Evolutionary conservation across 2,329 filamentous ascomycete genomes (phyloP).

Genomic region (Phoma herbarum): DNA sequence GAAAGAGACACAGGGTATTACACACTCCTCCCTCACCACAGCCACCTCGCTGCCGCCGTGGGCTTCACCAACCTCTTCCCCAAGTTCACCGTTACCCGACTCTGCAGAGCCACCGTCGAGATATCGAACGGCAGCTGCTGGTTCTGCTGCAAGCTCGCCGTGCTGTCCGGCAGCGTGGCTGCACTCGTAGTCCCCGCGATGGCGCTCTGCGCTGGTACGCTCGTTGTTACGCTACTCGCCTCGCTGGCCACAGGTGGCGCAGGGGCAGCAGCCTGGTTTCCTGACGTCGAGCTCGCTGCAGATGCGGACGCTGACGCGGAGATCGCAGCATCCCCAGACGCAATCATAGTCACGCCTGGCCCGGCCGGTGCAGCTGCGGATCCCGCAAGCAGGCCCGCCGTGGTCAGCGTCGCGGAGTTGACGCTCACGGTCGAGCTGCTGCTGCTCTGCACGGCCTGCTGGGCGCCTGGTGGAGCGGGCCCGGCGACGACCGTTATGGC

Average conservation of each 20-base stretch:
- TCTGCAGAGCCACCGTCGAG: constrained; percentile 45
- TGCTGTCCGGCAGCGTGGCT: constrained; percentile 18
- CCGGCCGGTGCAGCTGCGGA: constrained; percentile 32
- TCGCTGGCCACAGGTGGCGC: constrained; percentile 7
- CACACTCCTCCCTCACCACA: constrained; percentile 11
- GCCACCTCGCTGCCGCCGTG: constrained; percentile 29
- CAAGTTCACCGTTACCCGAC: constrained; percentile 47
- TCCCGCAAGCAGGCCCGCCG: constrained; percentile 25
- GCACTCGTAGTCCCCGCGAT: constrained; percentile 26
- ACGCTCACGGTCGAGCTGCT: constrained; percentile 24
- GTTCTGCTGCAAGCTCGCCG: constrained; percentile 29
- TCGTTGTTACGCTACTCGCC: constrained; percentile 4
- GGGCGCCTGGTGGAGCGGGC: constrained; percentile 20
- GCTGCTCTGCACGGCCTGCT: constrained; percentile 23
- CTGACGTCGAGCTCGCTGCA: constrained; percentile 7
- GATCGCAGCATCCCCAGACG: constrained; percentile 21
- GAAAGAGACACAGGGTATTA: constrained; percentile 14
- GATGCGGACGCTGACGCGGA: constrained; percentile 17
- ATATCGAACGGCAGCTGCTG: constrained; percentile 46
- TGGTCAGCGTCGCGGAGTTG: constrained; percentile 36
- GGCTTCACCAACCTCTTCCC: constrained; percentile 36
- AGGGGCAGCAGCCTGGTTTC: constrained; percentile 10
- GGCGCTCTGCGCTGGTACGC: constrained; percentile 35
- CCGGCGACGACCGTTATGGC: constrained; percentile 37
- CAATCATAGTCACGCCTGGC: constrained; percentile 28